Percentiles rank a stretch among this genome's conserved stretches.
Conservation (phyloP, 2,329 filamentous ascomycete genomes). For the Colletotrichum agaves region DNA sequence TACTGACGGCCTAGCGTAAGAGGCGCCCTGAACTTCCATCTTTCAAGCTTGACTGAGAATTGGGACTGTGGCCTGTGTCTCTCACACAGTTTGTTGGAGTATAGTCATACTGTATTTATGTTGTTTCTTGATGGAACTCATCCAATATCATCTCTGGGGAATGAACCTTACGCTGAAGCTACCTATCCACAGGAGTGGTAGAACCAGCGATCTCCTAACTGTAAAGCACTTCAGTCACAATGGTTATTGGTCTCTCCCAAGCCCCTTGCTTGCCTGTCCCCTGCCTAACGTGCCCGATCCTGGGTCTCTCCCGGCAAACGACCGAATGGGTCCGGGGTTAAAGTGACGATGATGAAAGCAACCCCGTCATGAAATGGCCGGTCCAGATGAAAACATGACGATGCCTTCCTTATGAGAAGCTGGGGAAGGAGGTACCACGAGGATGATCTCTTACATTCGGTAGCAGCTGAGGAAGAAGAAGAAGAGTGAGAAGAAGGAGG, state of each 20-base stretch:
- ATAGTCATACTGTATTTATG: too few species aligned
- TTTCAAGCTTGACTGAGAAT: too few species aligned
- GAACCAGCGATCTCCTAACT: background rate
- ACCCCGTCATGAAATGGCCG: slow-evolving; percentile 23
- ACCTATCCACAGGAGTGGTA: background rate
- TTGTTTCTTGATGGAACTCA: too few species aligned
- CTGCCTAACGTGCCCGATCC: slow-evolving; percentile 14
- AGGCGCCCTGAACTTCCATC: background rate
- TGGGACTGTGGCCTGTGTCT: too few species aligned
- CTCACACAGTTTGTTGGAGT: too few species aligned
- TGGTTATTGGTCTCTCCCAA: background rate
- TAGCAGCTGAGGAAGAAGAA: background rate
- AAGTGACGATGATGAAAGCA: slow-evolving; percentile 15
- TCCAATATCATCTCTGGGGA: background rate
- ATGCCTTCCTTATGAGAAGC: background rate
- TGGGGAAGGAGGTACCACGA: background rate
- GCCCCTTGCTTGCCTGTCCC: slow-evolving; percentile 18
- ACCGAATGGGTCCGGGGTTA: slow-evolving; percentile 27
- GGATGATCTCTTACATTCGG: background rate
- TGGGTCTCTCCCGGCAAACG: slow-evolving; percentile 25
- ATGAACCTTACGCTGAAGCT: background rate
- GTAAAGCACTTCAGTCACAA: background rate
- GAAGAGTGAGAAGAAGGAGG: background rate
- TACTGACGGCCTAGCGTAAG: background rate
- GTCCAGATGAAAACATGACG: slow-evolving; percentile 20